Evolutionary conservation across 352 stramenopile genomes (phyloP).

Genomic region (Pythium vanterpoolii): DNA sequence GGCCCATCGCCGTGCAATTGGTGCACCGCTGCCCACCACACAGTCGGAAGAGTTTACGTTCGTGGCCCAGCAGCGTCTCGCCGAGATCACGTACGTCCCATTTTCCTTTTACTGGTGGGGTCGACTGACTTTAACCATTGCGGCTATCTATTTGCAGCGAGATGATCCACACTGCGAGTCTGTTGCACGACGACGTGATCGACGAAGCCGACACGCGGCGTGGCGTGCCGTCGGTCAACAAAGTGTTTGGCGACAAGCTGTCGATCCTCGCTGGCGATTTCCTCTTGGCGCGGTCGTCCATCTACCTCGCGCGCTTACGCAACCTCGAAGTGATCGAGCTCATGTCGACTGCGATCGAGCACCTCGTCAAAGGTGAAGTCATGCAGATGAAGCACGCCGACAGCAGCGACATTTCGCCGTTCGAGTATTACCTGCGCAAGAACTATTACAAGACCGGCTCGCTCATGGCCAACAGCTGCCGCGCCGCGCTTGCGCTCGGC

Average conservation of each 20-base stretch:
- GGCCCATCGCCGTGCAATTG: conserved; percentile 53
- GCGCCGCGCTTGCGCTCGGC: conserved; percentile 91
- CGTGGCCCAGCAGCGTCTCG: conserved; percentile 71
- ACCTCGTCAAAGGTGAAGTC: conserved; percentile 98
- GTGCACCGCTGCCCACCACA: conserved; percentile 33
- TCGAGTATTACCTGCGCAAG: conserved; percentile 97
- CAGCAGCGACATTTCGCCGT: conserved; percentile 65
- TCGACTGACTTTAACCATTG: not conserved
- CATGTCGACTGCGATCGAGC: conserved; percentile 98
- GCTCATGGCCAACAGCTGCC: conserved; percentile 98
- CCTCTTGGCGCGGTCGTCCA: conserved; percentile 94
- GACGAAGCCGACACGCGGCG: conserved; percentile 96
- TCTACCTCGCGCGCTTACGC: conserved; percentile 93
- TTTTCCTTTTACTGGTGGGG: not conserved
- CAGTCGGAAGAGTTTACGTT: conserved; percentile 77
- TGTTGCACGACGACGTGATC: conserved; percentile 99
- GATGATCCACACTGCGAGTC: conserved; percentile 98
- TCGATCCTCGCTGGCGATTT: conserved; percentile 98
- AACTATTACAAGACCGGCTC: conserved; percentile 99
- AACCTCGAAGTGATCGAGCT: conserved; percentile 96
- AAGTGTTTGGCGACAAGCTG: conserved; percentile 98
- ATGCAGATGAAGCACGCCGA: conserved; percentile 97
- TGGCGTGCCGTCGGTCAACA: conserved; percentile 93
- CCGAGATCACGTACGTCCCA: conserved; percentile 84
- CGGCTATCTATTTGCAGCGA: conserved; percentile 53